Percentiles rank a stretch among this genome's conserved stretches.
Conservation (phyloP, 768 basidiomycete species). For the Leccinum arenicola region DNA sequence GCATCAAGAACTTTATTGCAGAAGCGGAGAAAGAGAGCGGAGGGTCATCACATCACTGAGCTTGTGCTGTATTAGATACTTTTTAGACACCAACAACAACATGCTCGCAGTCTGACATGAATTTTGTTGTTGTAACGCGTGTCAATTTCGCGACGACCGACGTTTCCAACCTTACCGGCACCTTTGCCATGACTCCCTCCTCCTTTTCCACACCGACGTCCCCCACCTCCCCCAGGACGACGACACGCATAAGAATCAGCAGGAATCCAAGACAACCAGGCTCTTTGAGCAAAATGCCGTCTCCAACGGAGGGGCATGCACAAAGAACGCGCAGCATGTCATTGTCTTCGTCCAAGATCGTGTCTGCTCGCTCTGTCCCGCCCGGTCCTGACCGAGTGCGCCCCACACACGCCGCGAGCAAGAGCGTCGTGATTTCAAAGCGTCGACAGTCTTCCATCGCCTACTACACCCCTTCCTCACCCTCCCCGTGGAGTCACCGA, state of each 20-base stretch:
- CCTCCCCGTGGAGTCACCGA: slow-evolving; percentile 23
- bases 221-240: slow-evolving; percentile 10
- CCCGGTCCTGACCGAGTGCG: not conserved
- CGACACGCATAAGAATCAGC: slow-evolving; percentile 16
- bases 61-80: not conserved
- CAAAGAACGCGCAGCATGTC: slow-evolving; percentile 8
- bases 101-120: not conserved
- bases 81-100: not conserved
- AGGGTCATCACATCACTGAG: slow-evolving; percentile 32
- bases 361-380: not conserved
- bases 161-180: not conserved
- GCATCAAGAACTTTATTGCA: slow-evolving; percentile 76
- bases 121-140: not conserved
- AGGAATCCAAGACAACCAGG: slow-evolving; percentile 8
- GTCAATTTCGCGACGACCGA: slow-evolving; percentile 1
- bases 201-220: slow-evolving; percentile 22
- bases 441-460: slow-evolving; percentile 30
- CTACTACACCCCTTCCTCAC: slow-evolving; percentile 28
- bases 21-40: slow-evolving; percentile 80
- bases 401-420: not conserved
- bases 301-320: not conserved
- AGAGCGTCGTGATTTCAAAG: not conserved
- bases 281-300: not conserved
- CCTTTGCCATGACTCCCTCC: not conserved
- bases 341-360: not conserved